Base-by-base conservation (phyloP, 257 asterid species). In the Solanum habrochaites region DNA sequence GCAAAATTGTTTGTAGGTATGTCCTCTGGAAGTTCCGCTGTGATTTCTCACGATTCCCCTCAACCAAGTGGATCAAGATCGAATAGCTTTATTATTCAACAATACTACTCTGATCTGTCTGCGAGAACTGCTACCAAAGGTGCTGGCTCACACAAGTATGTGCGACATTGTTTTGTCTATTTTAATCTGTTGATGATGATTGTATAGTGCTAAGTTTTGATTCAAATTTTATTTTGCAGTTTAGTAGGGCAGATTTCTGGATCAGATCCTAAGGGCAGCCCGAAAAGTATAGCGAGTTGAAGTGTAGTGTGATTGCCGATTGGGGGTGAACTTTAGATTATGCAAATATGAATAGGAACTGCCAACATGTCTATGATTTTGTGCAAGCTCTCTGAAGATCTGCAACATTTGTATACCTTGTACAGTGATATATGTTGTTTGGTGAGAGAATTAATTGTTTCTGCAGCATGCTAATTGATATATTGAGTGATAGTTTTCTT, bases 91-190 rank as follows among this genome's bases (percentile, higher is more conserved):
- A 64, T 85, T 25, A 83, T 74, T 85, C 86, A 70, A 45, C 87
- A 89, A 80, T 67, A 87, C 85, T 86, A 47, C 42, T 67, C 20
- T 35, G 73, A 77, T 37, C 80, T 84, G 14, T 82, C 89, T 3
- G 85, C 70, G 10, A 89, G 42, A 66, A 88, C 77, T 32, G 47
- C 84, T 13, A 35, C 86, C 39, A 56, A 75, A 27, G 21, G 56
- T 47, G 73, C 87, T n/a, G 91, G 85, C 12, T 87, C 89, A 62
- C 87, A 90, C 78, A 49, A 85, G 92, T 90, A 86, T 80, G 90
- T 87, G 32, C 74, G n/a, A 42, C 10, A 67, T 32, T 47, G n/a
- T 73, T 56, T 83, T 49, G 52, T 87, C 56, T 88, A 40, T 45
- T 70, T 62, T 20, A 21, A 32, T n/a, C 14, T n/a, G 21, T 6